These are phyloP conservation scores for Ogataea nakhonphanomensis DNA, from an alignment of 805 yeast genomes.

Conservation along the genomic window DNA sequence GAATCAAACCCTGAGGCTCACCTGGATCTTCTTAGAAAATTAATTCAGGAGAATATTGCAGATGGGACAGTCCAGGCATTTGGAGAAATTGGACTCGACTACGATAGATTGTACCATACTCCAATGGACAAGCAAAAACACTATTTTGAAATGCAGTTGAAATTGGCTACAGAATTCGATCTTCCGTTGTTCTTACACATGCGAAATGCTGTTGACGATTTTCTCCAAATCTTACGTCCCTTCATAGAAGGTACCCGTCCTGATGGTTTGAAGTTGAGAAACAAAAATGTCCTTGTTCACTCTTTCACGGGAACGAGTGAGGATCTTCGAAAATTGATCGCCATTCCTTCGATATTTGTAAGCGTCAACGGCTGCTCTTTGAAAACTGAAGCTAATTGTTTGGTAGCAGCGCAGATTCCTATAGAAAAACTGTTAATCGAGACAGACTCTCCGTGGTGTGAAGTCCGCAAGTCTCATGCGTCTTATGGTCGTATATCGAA, in stretches of 20 bases:
- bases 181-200: constrained; percentile 88
- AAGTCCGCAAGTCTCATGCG: constrained; percentile 78
- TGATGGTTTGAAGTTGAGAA: constrained; percentile 27
- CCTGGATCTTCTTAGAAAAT: constrained; percentile 43
- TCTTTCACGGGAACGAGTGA: constrained; percentile 82
- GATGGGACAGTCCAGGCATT: constrained; percentile 67
- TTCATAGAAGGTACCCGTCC: constrained; percentile 46
- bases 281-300: constrained; percentile 78
- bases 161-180: constrained; percentile 52
- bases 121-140: constrained; percentile 60
- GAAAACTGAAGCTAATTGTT: constrained; percentile 68
- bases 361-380: constrained; percentile 94
- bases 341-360: constrained; percentile 55
- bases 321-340: constrained; percentile 58
- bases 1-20: constrained; percentile 36
- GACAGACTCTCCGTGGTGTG: constrained; percentile 99
- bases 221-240: constrained; percentile 59
- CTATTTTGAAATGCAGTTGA: constrained; percentile 72
- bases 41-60: constrained; percentile 47
- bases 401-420: constrained; percentile 68
- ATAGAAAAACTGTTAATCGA: constrained; percentile 70
- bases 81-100: constrained; percentile 96
- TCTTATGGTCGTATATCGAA: constrained; percentile 54
- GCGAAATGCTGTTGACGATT: constrained; percentile 83
- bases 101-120: constrained; percentile 81